Percentiles rank a stretch among this genome's conserved stretches.
Conservation (phyloP, 2,329 filamentous ascomycete genomes). For the Fusarium musae region DNA sequence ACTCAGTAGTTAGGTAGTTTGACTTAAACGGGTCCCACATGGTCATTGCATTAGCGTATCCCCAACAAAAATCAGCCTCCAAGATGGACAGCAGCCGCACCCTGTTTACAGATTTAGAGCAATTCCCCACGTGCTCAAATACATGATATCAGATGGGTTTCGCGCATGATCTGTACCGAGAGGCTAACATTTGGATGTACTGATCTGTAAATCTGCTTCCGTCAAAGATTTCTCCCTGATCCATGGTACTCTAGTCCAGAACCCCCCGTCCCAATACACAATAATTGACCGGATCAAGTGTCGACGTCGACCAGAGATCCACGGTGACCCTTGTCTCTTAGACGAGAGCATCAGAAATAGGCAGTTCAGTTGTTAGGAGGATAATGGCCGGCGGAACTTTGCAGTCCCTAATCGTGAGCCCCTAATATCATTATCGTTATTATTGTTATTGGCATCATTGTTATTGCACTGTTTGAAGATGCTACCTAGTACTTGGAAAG, state of each 20-base stretch:
- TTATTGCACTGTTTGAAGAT: background rate
- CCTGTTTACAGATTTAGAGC: constrained; percentile 37
- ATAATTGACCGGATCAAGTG: constrained; percentile 22
- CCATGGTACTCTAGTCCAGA: constrained; percentile 16
- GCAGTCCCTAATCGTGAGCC: background rate
- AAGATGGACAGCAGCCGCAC: constrained; percentile 19
- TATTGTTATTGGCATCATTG: background rate
- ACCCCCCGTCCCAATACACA: constrained; percentile 16
- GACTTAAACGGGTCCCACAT: constrained; percentile 34
- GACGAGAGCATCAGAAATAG: constrained; percentile 27
- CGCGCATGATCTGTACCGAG: background rate
- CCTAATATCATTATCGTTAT: background rate
- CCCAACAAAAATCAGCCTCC: constrained; percentile 43
- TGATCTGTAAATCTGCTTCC: background rate
- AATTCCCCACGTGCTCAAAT: constrained; percentile 21
- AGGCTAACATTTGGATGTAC: constrained; percentile 5
- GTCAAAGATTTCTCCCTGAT: constrained; percentile 6
- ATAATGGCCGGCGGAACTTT: constrained; percentile 15
- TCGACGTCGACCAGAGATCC: constrained; percentile 34
- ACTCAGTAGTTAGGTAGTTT: background rate
- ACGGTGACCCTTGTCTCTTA: constrained; percentile 19
- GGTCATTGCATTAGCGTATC: constrained; percentile 44
- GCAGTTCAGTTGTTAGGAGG: constrained; percentile 17
- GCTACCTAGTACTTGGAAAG: background rate
- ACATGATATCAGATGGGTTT: background rate